Percentiles rank a stretch among this genome's conserved stretches.
phyloP scores from a whole-genome alignment of 2,329 filamentous ascomycete genomes.

The Colletotrichum sp. region DNA sequence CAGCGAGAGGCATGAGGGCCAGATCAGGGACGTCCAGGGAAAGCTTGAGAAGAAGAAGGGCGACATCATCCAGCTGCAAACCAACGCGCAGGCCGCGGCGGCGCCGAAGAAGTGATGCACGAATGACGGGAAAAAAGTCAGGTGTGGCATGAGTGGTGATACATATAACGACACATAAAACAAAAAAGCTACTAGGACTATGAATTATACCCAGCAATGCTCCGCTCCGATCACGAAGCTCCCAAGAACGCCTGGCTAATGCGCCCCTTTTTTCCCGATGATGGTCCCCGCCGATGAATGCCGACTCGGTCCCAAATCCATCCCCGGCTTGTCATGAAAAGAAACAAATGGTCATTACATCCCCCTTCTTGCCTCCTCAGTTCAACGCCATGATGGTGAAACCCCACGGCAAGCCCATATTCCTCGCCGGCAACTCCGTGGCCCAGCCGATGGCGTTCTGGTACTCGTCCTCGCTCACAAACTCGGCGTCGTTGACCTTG shows the following conservation, averaged over 20 bases:
- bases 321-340: neutral
- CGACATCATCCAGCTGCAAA: constrained; percentile 63
- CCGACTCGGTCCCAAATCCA: neutral
- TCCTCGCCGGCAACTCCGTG: constrained; percentile 34
- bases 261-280: neutral
- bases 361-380: constrained; percentile 20
- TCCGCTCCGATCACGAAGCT: constrained; percentile 10
- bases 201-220: constrained; percentile 21
- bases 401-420: constrained; percentile 41
- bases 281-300: neutral
- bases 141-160: constrained; percentile 16
- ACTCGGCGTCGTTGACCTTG: constrained; percentile 13
- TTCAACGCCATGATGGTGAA: constrained; percentile 43
- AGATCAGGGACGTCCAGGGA: constrained; percentile 60
- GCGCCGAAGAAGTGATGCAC: constrained; percentile 26
- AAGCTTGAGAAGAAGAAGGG: constrained; percentile 65
- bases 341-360: neutral
- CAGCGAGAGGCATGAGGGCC: constrained; percentile 48
- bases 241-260: constrained; percentile 16
- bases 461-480: constrained; percentile 21
- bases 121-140: neutral
- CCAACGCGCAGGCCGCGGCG: constrained; percentile 49
- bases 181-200: constrained; percentile 11
- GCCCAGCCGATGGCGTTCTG: constrained; percentile 29
- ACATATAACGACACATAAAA: constrained; percentile 4